A percentile compares a stretch with the other conserved stretches of the same genome.
Conservation (phyloP, 2,329 filamentous ascomycete genomes). For the Alternaria metachromatica region DNA sequence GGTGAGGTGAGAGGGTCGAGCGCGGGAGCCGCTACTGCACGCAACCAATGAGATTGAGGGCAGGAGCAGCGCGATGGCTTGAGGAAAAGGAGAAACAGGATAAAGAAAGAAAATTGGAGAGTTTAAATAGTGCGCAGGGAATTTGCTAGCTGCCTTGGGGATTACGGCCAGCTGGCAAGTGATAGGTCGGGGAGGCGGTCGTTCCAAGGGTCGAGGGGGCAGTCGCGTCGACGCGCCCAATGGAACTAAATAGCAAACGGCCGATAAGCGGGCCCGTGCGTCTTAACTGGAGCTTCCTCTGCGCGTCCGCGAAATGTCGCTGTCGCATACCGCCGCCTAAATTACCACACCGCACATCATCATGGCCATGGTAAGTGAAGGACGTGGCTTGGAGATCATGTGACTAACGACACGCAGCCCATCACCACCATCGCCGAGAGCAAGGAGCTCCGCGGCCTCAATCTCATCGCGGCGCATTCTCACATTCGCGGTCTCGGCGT, state of each 20-base stretch:
- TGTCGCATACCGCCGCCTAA: constrained; percentile 11
- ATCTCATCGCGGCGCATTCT: constrained; percentile 97
- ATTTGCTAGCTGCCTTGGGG: background rate
- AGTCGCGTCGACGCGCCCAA: constrained; percentile 1
- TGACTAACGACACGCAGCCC: constrained; percentile 36
- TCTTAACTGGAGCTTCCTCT: constrained; percentile 16
- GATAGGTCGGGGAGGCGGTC: background rate
- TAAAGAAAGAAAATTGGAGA: background rate
- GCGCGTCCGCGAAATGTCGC: constrained; percentile 27
- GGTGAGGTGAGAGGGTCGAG: background rate
- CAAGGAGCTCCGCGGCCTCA: constrained; percentile 94
- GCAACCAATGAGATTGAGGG: background rate
- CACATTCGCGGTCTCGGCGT: constrained; percentile 96
- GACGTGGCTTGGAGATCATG: too few relatives aligned
- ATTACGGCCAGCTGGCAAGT: background rate
- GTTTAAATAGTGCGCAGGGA: background rate
- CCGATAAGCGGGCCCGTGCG: constrained; percentile 7
- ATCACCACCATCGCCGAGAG: constrained; percentile 90
- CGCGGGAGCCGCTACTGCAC: constrained; percentile 2
- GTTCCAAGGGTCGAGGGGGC: background rate
- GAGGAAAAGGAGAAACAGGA: background rate
- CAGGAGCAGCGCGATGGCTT: background rate
- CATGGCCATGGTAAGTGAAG: constrained; percentile 44
- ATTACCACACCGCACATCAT: constrained; percentile 13
- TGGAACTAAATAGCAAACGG: background rate